These are phyloP conservation scores for Aurinia saxatilis DNA, from an alignment of 345 rosid species.

Conservation along the genomic window DNA sequence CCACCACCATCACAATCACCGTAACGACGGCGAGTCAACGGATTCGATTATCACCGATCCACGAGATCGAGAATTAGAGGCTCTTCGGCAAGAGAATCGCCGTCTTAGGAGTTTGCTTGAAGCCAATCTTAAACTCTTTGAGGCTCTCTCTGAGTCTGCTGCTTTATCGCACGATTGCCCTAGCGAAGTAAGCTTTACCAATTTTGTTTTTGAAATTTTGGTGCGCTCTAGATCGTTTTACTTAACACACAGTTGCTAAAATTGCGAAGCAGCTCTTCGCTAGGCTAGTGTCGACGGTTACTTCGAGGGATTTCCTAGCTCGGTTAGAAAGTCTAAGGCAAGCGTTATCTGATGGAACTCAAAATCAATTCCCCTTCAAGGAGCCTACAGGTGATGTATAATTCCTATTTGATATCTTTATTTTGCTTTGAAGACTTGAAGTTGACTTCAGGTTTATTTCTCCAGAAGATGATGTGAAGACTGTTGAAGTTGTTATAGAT, in stretches of 20 bases:
- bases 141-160: conserved; percentile 64
- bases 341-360: conserved; percentile 39
- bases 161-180: conserved; percentile 58
- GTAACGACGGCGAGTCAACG: not conserved
- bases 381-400: conserved; percentile 63
- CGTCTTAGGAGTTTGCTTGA: conserved; percentile 59
- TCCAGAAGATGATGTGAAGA: conserved; percentile 55
- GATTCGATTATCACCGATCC: conserved; percentile 6
- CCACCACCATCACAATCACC: conserved; percentile 19
- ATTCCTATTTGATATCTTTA: not conserved
- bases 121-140: conserved; percentile 65
- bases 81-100: conserved; percentile 54
- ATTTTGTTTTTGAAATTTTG: not conserved
- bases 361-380: conserved; percentile 66
- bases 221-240: not conserved
- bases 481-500: conserved; percentile 62
- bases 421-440: not conserved
- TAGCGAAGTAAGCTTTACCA: conserved; percentile 49
- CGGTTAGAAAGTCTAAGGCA: conserved; percentile 44
- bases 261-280: conserved; percentile 40
- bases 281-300: conserved; percentile 55
- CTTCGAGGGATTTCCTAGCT: conserved; percentile 63
- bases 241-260: not conserved
- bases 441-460: not conserved
- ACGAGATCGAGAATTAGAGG: conserved; percentile 47